Evolutionary conservation across 441 rosid species (phyloP), one percentile per base, ranked within the genome.

Genomic region (Mallotus japonicus): DNA sequence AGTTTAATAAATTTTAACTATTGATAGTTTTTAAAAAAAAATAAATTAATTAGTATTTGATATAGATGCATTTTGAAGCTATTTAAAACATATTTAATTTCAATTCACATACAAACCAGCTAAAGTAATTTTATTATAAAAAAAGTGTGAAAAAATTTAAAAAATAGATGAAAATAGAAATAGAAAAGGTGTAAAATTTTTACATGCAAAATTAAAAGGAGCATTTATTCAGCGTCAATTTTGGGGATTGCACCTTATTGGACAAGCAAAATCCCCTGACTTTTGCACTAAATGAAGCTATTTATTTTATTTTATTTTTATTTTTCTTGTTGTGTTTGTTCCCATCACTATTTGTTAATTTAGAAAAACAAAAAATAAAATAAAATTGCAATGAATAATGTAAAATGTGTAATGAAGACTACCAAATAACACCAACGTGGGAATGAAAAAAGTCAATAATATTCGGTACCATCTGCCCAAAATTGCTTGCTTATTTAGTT

Each of bases 221-320:
- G 40, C 0, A 37, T 37, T 37, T 37, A 71, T 71, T 71, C 81
- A 58, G 85, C 85, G 67, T 11, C 79, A 54, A 66, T 77, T 42
- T 59, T 76, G 81, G 85, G 81, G 44, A 81, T 51, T 66, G 76
- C 64, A 46, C 34, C 64, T 24, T 37, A 32, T 13, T 57, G 69
- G 69, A 74, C 59, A 57, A 62, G 69, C 74, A 58, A 62, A 54
- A 11, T 19, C 10, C n/a, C 46, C 53, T 1, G 7, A 32, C 78
- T 73, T 80, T 50, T 53, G 81, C 80, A 75, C 70, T 73, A 70
- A 80, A 76, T 73, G 79, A 14, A 5, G 64, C n/a, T 32, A 11
- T 75, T 20, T 55, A 46, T 65, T 57, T 57, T 57, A 8, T 57
- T 37, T 20, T 8, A 6, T 22, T 22, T 22, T 0, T 10, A 28